Evolutionary conservation across 176 grass and related monocot genomes (phyloP), one percentile per base, ranked within the genome.

Genomic region (Zoysia japonica): DNA sequence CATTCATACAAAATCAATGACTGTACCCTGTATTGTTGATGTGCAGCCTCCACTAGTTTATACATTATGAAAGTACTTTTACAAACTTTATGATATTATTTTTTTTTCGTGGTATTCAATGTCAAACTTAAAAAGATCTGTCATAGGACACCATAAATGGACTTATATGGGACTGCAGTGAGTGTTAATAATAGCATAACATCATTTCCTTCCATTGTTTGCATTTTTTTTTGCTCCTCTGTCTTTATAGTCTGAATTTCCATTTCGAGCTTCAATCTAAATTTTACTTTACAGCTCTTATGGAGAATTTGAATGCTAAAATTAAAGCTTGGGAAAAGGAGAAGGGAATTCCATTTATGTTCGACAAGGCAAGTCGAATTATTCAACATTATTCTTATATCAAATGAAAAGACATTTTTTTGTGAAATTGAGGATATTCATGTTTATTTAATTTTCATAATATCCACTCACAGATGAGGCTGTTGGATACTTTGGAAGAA

Each of bases 301-400:
- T 91, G 35, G 96, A 98, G 74, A 98, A 82, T 77, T 80, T 98
- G 67, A 91, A 66, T 61, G 54, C 75, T 78, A 98, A 90, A 87
- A 80, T 89, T 75, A 89, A 82, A 77, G 81, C 79, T 37, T 94
- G 92, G 96, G 92, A 94, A 85, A 89, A 87, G 28, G 92, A 98
- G 45, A 94, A 91, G 80, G 88, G 75, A 56, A 77, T 93, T 15
- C 67, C 81, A 70, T 95, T 99, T 85, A 89, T 93, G 79, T 91
- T 93, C 72, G 72, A 91, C 76, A 95, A 94, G 88, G 90, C 78
- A 74, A 85, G 65, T 47, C 82, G 39, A 68, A 43, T 60, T 67
- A 38, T 12, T 46, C 56, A 6, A 7, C 7, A 51, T 2, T 44
- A 81, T 41, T 85, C 28, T 41, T 77, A n/a, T 57, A 56, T 46